Evolutionary conservation across 2,329 filamentous ascomycete genomes (phyloP), one percentile per base, ranked within the genome.

Genomic region (Phyllosticta citrichinensis): DNA sequence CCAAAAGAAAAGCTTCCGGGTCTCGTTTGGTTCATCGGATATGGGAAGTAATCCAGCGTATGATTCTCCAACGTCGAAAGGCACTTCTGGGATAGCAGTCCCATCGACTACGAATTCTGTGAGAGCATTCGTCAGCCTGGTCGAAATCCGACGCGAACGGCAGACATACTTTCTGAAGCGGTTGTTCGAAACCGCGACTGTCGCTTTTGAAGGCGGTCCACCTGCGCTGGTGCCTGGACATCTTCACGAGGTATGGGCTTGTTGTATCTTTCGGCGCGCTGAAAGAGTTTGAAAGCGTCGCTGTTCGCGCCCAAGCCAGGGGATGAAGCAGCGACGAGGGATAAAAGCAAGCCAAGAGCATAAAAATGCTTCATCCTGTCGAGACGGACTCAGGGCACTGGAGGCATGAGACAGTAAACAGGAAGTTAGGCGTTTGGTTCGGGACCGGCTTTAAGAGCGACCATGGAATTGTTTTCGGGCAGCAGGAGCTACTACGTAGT

Each of bases 21-120:
- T 74, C 68, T 83, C 83, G 47, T 80, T 69, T 0, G 75, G 70
- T 17, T 76, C 68, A 47, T 75, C 72, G 1, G 78, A 79, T 58
- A 87, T 83, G 5, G 85, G 83, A 27, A 87, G 69, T 19, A 82
- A 69, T 19, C 85, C 85, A n/a, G 84, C 81, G 65, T 87, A 87
- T 0, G 81, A 84, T 71, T 87, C 84, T 22, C 81, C 80, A 58
- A 89, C 75, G 63, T 91, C 87, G 63, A 88, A 91, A 25, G 80
- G 69, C 0, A 91, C 84, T 19, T 89, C 85, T 0, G 88, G 88
- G 55, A 91, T 81, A 0, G 72, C 77, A 2, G 77, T 80, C 2
- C 87, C 84, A 65, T 90, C 81, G 51, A 89, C 83, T 22, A 79
- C 80, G 63, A 85, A 88, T 64, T 80, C 83, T 86, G 63, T n/a